phyloP scores from a whole-genome alignment of 148 eudicot genomes.

The Tetragonia tetragonoides region DNA sequence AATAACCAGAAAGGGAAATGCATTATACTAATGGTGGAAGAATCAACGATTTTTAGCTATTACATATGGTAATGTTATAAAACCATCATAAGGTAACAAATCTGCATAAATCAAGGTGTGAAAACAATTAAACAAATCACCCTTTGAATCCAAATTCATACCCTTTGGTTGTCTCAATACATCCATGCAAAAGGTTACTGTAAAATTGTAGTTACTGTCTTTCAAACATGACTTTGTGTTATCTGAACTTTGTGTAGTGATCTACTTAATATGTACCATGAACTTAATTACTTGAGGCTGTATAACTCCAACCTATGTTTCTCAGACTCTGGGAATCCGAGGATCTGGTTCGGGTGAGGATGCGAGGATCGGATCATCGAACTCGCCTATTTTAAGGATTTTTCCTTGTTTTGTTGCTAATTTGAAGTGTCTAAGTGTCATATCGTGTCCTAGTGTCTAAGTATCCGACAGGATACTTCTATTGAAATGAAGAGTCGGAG shows the following conservation, averaged over 20 bases:
- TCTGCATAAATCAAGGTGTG: not conserved
- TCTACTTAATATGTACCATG: not conserved
- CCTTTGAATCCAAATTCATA: not conserved
- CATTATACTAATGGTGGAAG: not conserved
- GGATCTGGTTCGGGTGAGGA: no score
- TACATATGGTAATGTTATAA: not conserved
- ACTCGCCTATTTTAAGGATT: no score
- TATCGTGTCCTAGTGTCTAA: no score
- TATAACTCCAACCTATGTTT: not conserved
- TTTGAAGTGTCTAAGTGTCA: no score
- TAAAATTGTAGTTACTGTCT: not conserved
- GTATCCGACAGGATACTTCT: no score
- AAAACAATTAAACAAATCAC: not conserved
- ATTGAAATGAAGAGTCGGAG: no score
- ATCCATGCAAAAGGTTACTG: not conserved
- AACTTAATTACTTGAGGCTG: not conserved
- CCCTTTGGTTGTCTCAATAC: not conserved
- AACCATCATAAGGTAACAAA: conserved; percentile 1
- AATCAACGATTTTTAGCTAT: not conserved
- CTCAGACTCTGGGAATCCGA: no score
- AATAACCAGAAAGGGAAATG: not conserved
- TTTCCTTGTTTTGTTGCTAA: no score
- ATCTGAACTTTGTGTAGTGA: not conserved
- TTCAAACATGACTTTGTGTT: not conserved
- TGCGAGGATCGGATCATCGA: no score